These are phyloP conservation scores for Mollisia scopiformis DNA, from an alignment of 2,329 filamentous ascomycete species.

Conservation along the genomic window DNA sequence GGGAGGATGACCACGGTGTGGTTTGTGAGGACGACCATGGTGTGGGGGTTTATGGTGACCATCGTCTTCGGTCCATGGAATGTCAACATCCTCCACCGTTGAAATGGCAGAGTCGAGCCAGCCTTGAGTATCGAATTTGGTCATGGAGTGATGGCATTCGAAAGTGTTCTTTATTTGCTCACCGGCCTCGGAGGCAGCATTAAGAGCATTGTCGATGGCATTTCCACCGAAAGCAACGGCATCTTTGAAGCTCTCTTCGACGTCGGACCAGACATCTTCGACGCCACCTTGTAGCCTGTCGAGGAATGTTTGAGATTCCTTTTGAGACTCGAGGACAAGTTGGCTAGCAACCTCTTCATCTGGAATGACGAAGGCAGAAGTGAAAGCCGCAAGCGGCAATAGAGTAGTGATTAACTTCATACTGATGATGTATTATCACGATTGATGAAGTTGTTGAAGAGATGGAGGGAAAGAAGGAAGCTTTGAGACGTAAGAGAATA, in stretches of 20 bases:
- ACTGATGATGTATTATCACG: no score
- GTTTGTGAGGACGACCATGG: conserved; percentile 33
- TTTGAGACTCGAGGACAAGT: conserved; percentile 42
- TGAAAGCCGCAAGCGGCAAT: conserved; percentile 51
- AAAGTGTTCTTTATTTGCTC: conserved; percentile 28
- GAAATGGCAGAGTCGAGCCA: conserved; percentile 39
- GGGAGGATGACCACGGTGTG: conserved; percentile 38
- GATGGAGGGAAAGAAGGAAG: background rate
- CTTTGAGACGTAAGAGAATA: conserved; percentile 1
- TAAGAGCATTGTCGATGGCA: conserved; percentile 36
- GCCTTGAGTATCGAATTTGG: conserved; percentile 35
- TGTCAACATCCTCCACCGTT: conserved; percentile 37
- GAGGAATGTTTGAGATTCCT: conserved; percentile 33
- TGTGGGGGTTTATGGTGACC: conserved; percentile 33
- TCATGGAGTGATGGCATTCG: conserved; percentile 36
- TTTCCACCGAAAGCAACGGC: conserved; percentile 31
- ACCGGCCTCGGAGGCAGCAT: conserved; percentile 24
- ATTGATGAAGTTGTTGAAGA: conserved; percentile 4
- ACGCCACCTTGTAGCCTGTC: conserved; percentile 40
- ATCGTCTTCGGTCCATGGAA: conserved; percentile 21
- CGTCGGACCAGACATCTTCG: conserved; percentile 27
- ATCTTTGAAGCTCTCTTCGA: conserved; percentile 33
- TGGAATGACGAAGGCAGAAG: conserved; percentile 56
- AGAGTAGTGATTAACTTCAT: conserved; percentile 44
- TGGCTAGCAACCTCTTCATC: conserved; percentile 50